These are phyloP conservation scores for Arachis hypogaea DNA, from an alignment of 306 rosid species.

Conservation along the genomic window DNA sequence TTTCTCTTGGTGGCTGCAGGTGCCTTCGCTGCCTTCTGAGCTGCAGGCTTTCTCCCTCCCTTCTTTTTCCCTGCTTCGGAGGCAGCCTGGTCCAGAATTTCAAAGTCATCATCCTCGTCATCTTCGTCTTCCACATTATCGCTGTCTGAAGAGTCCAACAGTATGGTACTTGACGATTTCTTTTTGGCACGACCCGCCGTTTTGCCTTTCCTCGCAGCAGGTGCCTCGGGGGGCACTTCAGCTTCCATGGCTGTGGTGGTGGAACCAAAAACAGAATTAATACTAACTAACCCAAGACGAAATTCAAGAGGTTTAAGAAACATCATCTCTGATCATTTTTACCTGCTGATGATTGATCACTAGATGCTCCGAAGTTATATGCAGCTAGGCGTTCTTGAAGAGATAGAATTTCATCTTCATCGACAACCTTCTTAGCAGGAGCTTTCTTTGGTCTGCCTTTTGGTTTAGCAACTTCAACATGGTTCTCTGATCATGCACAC, in stretches of 20 bases:
- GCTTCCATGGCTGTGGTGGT: slow-evolving; percentile 53
- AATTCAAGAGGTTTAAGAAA: not conserved
- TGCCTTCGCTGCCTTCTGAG: slow-evolving; percentile 44
- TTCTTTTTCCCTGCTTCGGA: slow-evolving; percentile 53
- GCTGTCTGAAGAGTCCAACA: slow-evolving; percentile 47
- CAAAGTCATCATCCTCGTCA: slow-evolving; percentile 47
- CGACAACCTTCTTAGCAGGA: slow-evolving; percentile 56
- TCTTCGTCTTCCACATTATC: slow-evolving; percentile 32
- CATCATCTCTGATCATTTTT: not conserved
- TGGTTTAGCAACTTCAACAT: slow-evolving; percentile 55
- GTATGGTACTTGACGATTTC: slow-evolving; percentile 47
- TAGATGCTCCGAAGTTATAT: slow-evolving; percentile 74
- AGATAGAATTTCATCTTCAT: slow-evolving; percentile 61
- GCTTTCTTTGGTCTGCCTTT: slow-evolving; percentile 60
- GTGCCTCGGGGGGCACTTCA: slow-evolving; percentile 51
- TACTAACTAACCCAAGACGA: not conserved
- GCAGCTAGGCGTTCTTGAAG: slow-evolving; percentile 97
- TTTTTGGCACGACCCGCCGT: slow-evolving; percentile 59
- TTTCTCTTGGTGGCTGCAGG: slow-evolving; percentile 43
- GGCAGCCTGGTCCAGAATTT: slow-evolving; percentile 37
- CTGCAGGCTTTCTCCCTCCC: slow-evolving; percentile 66
- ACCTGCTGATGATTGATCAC: slow-evolving; percentile 64
- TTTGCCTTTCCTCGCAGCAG: slow-evolving; percentile 57
- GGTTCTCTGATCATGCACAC: slow-evolving; percentile 49
- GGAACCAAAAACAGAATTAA: not conserved